Conservation (phyloP, 169 alveolate genomes). For the Pseudocohnilembus persalinus region DNA sequence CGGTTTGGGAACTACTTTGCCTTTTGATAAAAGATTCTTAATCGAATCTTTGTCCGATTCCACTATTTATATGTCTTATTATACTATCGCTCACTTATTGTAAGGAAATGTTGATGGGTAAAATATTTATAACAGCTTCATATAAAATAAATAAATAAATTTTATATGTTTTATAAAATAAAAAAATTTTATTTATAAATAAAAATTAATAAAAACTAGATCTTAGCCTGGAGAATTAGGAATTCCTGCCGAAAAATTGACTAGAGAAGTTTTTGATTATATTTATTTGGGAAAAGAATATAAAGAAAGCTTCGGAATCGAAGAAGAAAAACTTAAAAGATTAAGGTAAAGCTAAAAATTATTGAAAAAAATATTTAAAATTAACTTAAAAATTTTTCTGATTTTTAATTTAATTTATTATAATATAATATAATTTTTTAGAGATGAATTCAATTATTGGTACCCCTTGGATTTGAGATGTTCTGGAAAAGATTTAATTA, state of each 20-base stretch:
- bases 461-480: conserved; percentile 94
- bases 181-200: too few relatives aligned
- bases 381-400: too few relatives aligned
- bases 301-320: conserved; percentile 38
- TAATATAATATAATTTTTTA: conserved; percentile 55
- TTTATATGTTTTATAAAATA: too few relatives aligned
- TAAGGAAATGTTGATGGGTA: conserved; percentile 92
- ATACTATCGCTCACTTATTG: conserved; percentile 97
- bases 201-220: too few relatives aligned
- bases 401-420: too few relatives aligned
- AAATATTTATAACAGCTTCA: too few relatives aligned
- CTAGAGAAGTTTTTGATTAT: conserved; percentile 95
- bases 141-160: too few relatives aligned
- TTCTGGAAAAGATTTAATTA: conserved; percentile 98
- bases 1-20: conserved; percentile 98
- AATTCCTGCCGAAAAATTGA: conserved; percentile 87
- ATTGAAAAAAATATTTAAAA: too few relatives aligned
- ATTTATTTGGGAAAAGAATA: conserved; percentile 89
- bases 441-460: conserved; percentile 94
- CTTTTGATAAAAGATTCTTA: conserved; percentile 90
- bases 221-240: conserved; percentile 84
- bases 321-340: neutral
- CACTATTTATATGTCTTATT: conserved; percentile 99
- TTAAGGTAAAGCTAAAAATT: too few relatives aligned
- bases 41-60: conserved; percentile 99